phyloP scores from a whole-genome alignment of 2,329 filamentous ascomycete species.

The Fusarium sororula region DNA sequence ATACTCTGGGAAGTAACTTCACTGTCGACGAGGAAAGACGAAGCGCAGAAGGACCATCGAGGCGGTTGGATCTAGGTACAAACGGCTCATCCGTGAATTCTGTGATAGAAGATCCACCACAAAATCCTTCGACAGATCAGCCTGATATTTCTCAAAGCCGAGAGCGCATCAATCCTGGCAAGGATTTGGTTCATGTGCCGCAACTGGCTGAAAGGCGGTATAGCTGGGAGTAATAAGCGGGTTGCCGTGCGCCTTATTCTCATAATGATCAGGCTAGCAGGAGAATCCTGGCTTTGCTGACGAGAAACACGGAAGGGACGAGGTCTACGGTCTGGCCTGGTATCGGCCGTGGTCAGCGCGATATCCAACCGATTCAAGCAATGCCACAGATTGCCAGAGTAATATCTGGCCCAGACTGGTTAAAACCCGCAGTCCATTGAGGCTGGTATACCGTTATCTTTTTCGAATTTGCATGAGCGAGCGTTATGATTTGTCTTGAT shows the following conservation, averaged over 20 bases:
- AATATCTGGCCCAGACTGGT: background rate
- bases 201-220: slow-evolving; percentile 60
- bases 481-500: slow-evolving; percentile 16
- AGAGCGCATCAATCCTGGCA: slow-evolving; percentile 55
- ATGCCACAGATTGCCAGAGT: background rate
- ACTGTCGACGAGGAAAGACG: slow-evolving; percentile 61
- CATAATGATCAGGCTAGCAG: background rate
- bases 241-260: background rate
- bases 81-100: background rate
- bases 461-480: slow-evolving; percentile 16
- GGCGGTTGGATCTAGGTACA: slow-evolving; percentile 34
- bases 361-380: background rate
- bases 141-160: slow-evolving; percentile 42
- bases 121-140: background rate
- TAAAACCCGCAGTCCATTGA: background rate
- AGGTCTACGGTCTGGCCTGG: too few species aligned
- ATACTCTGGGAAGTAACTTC: slow-evolving; percentile 66
- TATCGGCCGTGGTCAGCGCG: background rate
- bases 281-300: background rate
- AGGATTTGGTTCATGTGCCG: slow-evolving; percentile 61
- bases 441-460: background rate
- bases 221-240: slow-evolving; percentile 58
- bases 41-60: slow-evolving; percentile 42
- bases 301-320: background rate
- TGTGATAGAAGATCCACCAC: background rate